A percentile compares a stretch with the other conserved stretches of the same genome.
Evolutionary conservation across 257 asterid species (phyloP).

Genomic region (Fraxinus cuspidata): DNA sequence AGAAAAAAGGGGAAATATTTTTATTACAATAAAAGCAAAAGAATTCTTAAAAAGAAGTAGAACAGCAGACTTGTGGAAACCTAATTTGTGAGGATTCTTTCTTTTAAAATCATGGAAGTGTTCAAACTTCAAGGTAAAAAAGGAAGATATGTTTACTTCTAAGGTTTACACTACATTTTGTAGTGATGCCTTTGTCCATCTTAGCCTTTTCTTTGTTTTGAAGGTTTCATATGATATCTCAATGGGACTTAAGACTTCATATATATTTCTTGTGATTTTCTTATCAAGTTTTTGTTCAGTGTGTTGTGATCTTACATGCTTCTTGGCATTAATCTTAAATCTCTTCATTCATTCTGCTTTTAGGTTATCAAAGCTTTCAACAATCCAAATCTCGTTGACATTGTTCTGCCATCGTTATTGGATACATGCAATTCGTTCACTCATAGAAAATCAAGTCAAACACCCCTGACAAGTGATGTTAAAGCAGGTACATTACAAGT

Average conservation of each 20-base stretch:
- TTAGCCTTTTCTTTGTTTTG: background rate
- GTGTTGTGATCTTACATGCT: conserved; percentile 9
- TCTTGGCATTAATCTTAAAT: conserved; percentile 27
- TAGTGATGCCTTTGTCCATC: background rate
- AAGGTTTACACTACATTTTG: background rate
- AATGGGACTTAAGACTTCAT: background rate
- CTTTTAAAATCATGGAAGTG: conserved; percentile 11
- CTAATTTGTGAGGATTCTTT: conserved; percentile 2
- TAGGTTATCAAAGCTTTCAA: conserved; percentile 81
- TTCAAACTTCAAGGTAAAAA: background rate
- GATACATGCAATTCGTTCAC: conserved; percentile 64
- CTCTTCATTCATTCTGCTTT: conserved; percentile 27
- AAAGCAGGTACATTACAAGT: conserved; percentile 55
- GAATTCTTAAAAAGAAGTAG: conserved; percentile 3
- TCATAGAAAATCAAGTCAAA: conserved; percentile 40
- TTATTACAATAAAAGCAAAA: background rate
- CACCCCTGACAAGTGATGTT: conserved; percentile 40
- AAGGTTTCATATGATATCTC: conserved; percentile 6
- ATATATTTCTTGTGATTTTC: conserved; percentile 10
- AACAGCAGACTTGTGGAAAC: background rate
- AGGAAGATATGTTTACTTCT: background rate
- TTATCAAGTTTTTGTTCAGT: background rate
- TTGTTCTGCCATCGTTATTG: conserved; percentile 62
- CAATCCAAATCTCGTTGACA: conserved; percentile 68
- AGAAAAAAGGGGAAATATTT: background rate